Evolutionary conservation across 148 eudicot species (phyloP).

Genomic region (Silene latifolia): DNA sequence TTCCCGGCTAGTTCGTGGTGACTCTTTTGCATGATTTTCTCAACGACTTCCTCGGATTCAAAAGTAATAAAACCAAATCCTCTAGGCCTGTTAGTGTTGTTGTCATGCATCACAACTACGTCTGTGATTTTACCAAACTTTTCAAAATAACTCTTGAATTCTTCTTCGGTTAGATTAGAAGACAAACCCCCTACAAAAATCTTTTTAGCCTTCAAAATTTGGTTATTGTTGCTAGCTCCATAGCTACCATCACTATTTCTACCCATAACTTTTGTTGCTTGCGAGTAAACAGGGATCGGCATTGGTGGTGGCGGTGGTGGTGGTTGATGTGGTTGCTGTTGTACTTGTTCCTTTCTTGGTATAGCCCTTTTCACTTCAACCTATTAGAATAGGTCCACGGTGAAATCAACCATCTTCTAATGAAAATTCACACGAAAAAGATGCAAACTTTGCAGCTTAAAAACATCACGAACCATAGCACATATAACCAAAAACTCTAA

Average conservation of each 20-base stretch:
- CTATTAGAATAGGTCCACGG: conserved; percentile 32
- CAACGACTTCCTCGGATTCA: conserved; percentile 75
- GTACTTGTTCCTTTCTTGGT: conserved; percentile 53
- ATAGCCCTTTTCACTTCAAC: conserved; percentile 82
- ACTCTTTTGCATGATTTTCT: conserved; percentile 47
- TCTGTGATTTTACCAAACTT: conserved; percentile 77
- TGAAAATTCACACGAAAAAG: background rate
- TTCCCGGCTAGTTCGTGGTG: conserved; percentile 71
- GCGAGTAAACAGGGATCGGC: conserved; percentile 27
- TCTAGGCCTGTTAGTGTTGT: conserved; percentile 63
- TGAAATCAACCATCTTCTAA: background rate
- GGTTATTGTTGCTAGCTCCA: conserved; percentile 22
- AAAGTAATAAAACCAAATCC: conserved; percentile 92
- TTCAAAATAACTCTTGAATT: conserved; percentile 67
- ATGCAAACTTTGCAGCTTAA: background rate
- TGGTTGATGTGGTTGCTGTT: background rate
- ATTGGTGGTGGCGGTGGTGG: conserved; percentile 11
- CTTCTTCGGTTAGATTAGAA: conserved; percentile 63
- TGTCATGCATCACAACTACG: conserved; percentile 87
- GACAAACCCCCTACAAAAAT: conserved; percentile 92
- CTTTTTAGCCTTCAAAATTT: conserved; percentile 56
- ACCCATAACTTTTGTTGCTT: conserved; percentile 31
- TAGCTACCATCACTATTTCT: conserved; percentile 34
- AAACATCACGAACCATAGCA: background rate
- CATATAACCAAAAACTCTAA: background rate